Conservation (phyloP, 129 eudicot species). For the Pulicaria dysenterica region DNA sequence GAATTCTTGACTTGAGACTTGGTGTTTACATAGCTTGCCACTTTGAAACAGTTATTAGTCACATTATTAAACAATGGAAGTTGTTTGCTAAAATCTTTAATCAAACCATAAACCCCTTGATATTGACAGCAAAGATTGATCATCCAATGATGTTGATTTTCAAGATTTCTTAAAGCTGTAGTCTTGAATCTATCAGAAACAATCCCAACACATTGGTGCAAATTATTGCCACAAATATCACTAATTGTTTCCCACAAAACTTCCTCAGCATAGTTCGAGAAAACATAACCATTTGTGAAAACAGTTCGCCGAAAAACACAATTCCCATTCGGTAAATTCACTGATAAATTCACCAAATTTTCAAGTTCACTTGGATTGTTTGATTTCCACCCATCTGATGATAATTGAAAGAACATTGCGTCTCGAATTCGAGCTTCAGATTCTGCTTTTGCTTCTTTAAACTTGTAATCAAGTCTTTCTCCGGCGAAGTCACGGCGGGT, state of each 20-base stretch:
- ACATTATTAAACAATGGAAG: slow-evolving; percentile 73
- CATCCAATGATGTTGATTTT: slow-evolving; percentile 85
- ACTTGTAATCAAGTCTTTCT: slow-evolving; percentile 57
- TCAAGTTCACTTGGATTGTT: slow-evolving; percentile 48
- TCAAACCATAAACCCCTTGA: slow-evolving; percentile 60
- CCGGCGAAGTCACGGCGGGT: slow-evolving; percentile 55
- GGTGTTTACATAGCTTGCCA: slow-evolving; percentile 58
- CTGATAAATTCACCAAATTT: slow-evolving; percentile 66
- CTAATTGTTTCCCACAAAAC: slow-evolving; percentile 63
- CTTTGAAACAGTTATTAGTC: slow-evolving; percentile 57
- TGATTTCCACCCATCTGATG: slow-evolving; percentile 76
- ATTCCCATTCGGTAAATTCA: slow-evolving; percentile 83
- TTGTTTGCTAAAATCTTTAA: slow-evolving; percentile 77
- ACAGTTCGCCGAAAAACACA: slow-evolving; percentile 66
- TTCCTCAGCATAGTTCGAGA: slow-evolving; percentile 70
- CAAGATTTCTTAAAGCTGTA: slow-evolving; percentile 70
- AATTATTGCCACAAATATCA: slow-evolving; percentile 58
- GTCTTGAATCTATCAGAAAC: slow-evolving; percentile 78
- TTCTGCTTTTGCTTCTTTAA: slow-evolving; percentile 55
- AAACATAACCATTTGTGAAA: slow-evolving; percentile 69
- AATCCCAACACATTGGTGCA: slow-evolving; percentile 77
- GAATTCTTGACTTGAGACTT: slow-evolving; percentile 56
- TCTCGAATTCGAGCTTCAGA: slow-evolving; percentile 77
- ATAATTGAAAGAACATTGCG: slow-evolving; percentile 82
- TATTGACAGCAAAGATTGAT: slow-evolving; percentile 76